Conservation (phyloP, 148 eudicot genomes). For the Rhododendron griersonianum region DNA sequence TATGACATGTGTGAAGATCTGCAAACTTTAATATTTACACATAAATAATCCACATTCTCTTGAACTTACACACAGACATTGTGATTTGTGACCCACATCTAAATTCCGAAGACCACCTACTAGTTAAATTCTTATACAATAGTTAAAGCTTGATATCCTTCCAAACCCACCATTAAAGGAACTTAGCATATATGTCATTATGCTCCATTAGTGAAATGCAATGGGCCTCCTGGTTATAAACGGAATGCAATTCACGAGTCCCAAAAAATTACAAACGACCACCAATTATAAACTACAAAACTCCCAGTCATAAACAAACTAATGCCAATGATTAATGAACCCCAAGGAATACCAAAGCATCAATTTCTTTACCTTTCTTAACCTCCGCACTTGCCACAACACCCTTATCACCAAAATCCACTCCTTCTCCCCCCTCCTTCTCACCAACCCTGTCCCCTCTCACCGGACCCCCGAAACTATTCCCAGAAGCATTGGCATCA, state of each 20-base stretch:
- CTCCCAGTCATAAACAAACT: neutral
- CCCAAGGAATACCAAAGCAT: neutral
- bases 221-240: neutral
- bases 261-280: neutral
- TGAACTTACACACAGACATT: neutral
- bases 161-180: conserved; percentile 2
- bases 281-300: neutral
- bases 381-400: conserved; percentile 12
- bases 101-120: neutral
- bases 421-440: conserved; percentile 14
- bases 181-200: neutral
- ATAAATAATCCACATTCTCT: neutral
- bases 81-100: neutral
- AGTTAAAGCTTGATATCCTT: neutral
- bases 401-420: conserved; percentile 18
- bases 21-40: neutral
- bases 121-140: neutral
- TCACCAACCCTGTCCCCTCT: conserved; percentile 13
- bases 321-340: neutral
- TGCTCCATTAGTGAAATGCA: neutral
- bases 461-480: conserved; percentile 11
- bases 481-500: conserved; percentile 15
- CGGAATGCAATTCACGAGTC: neutral
- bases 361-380: conserved; percentile 22
- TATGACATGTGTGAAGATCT: neutral